Percentiles rank a stretch among this genome's conserved stretches.
Evolutionary conservation across 1,284 basidiomycete species (phyloP).

Genomic region (Apiotrichum montevideense): DNA sequence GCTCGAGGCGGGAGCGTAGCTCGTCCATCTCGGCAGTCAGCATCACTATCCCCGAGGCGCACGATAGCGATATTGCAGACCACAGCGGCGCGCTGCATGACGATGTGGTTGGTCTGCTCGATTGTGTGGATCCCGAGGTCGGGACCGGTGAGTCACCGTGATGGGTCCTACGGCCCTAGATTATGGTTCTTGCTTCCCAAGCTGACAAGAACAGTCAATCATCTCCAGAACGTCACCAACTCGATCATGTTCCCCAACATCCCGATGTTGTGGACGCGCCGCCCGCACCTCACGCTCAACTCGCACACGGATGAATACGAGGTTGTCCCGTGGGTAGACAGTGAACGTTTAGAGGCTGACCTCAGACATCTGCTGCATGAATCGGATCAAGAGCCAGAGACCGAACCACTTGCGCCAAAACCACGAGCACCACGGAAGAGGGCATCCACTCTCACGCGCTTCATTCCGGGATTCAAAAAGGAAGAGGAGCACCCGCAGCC

Average conservation of each 20-base stretch:
- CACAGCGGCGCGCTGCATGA: constrained; percentile 26
- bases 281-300: constrained; percentile 35
- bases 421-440: neutral
- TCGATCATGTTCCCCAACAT: constrained; percentile 43
- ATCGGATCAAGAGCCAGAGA: neutral
- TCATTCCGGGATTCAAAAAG: neutral
- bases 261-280: constrained; percentile 35
- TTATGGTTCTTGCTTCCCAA: no score
- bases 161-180: no score
- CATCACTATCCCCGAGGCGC: neutral
- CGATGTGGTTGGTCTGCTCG: constrained; percentile 39
- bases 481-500: neutral
- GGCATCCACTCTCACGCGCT: neutral
- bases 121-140: constrained; percentile 38
- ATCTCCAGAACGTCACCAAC: constrained; percentile 45
- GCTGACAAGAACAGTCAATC: constrained; percentile 27
- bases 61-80: constrained; percentile 5
- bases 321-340: neutral
- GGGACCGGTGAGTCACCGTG: constrained; percentile 28
- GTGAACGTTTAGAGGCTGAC: neutral
- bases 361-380: neutral
- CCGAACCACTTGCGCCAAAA: neutral
- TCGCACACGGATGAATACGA: constrained; percentile 14
- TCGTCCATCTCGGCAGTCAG: neutral
- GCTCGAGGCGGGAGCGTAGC: neutral